Percentiles rank a stretch among this genome's conserved stretches.
phyloP scores from a whole-genome alignment of 1,139 yeast species.

The Yamadazyma buinensis region DNA sequence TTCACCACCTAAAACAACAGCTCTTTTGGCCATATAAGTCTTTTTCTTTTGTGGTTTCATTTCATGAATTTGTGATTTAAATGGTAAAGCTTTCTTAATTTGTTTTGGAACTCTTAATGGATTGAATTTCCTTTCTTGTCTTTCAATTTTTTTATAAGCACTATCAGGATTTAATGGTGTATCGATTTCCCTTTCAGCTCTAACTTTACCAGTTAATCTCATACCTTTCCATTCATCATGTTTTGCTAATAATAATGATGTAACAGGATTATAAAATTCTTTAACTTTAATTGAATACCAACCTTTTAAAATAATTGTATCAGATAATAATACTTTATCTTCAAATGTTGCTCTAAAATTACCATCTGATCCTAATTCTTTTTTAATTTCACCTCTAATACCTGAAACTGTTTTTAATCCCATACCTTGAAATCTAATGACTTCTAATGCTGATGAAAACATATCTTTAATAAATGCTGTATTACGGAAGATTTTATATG shows the following conservation, averaged over 20 bases:
- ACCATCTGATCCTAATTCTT: conserved; percentile 97
- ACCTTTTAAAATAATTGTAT: conserved; percentile 83
- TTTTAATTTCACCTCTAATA: conserved; percentile 93
- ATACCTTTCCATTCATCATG: conserved; percentile 94
- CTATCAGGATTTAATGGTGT: conserved; percentile 68
- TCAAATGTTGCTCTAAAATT: conserved; percentile 97
- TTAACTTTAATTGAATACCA: conserved; percentile 96
- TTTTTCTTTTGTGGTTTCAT: conserved; percentile 86
- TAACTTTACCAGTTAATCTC: conserved; percentile 89
- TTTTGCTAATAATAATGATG: conserved; percentile 71
- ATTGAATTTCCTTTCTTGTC: conserved; percentile 84
- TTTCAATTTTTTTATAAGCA: conserved; percentile 74
- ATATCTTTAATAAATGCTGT: conserved; percentile 97
- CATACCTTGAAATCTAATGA: conserved; percentile 98
- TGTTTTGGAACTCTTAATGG: conserved; percentile 81
- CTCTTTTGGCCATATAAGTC: conserved; percentile 86
- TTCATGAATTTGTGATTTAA: conserved; percentile 81
- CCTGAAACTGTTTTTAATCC: conserved; percentile 95
- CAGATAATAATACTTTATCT: conserved; percentile 88
- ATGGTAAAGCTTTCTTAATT: conserved; percentile 76
- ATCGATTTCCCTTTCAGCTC: conserved; percentile 68
- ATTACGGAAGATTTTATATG: conserved; percentile 88
- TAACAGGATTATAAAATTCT: conserved; percentile 92
- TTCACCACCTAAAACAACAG: conserved; percentile 88
- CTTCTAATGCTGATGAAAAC: conserved; percentile 91